Conservation (phyloP, 352 stramenopile genomes). For the Globisporangium spinosum region DNA sequence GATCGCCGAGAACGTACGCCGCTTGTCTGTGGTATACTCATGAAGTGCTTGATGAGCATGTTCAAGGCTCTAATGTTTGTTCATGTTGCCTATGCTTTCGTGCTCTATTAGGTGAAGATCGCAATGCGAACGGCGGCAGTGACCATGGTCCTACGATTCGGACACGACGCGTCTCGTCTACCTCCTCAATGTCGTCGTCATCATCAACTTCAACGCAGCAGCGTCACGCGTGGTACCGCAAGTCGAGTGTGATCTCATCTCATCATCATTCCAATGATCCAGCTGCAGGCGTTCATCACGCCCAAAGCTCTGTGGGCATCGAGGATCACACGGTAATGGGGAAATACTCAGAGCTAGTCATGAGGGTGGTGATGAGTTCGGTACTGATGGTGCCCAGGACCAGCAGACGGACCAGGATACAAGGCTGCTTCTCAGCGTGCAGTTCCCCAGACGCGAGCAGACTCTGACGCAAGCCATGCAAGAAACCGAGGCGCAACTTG, state of each 20-base stretch:
- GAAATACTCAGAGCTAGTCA: not conserved
- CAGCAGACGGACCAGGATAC: not conserved
- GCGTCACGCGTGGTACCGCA: not conserved
- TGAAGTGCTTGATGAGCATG: too few relatives aligned
- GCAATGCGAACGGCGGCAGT: slow-evolving; percentile 36
- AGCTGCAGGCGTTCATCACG: not conserved
- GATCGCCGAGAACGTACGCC: slow-evolving; percentile 42
- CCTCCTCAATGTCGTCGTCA: too few relatives aligned
- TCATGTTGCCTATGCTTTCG: not conserved
- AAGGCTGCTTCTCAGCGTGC: slow-evolving; percentile 17
- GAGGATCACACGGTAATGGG: not conserved
- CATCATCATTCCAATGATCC: slow-evolving; percentile 20
- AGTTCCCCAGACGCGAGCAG: slow-evolving; percentile 27
- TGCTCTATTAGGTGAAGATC: slow-evolving; percentile 30
- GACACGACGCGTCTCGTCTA: slow-evolving; percentile 8
- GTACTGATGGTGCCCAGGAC: not conserved
- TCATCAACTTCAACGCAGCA: not conserved
- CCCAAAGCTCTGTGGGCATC: not conserved
- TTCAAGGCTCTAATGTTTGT: too few relatives aligned
- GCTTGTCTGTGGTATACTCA: too few relatives aligned
- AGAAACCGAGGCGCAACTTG: slow-evolving; percentile 25
- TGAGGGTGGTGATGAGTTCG: not conserved
- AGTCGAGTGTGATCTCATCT: slow-evolving; percentile 14
- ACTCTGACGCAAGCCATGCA: slow-evolving; percentile 29
- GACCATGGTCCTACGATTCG: slow-evolving; percentile 20